Evolutionary conservation across 2,329 filamentous ascomycete genomes (phyloP).

Genomic region (Trichoderma simmonsii): DNA sequence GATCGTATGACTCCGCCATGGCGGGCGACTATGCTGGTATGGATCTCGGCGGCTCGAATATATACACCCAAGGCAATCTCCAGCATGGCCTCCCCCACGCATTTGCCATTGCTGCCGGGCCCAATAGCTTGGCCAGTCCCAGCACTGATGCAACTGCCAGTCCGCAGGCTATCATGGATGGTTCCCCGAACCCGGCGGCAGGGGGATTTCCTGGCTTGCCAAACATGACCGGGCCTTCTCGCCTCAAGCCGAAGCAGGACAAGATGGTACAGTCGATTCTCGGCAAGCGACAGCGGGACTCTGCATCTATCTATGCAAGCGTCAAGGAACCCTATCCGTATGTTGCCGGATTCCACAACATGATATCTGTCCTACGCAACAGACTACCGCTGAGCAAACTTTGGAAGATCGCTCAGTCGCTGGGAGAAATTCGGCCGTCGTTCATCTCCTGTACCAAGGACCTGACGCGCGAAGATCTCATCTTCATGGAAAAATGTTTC

Average conservation of each 20-base stretch:
- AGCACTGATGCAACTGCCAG: constrained; percentile 62
- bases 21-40: constrained; percentile 52
- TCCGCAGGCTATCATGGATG: constrained; percentile 57
- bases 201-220: constrained; percentile 29
- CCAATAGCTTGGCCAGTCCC: constrained; percentile 60
- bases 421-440: constrained; percentile 86
- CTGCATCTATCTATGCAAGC: constrained; percentile 81
- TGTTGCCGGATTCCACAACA: constrained; percentile 82
- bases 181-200: constrained; percentile 40
- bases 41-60: constrained; percentile 46
- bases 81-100: constrained; percentile 63
- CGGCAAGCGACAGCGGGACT: constrained; percentile 64
- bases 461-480: constrained; percentile 81
- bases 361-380: constrained; percentile 75
- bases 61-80: constrained; percentile 56
- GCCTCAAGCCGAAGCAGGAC: constrained; percentile 41
- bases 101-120: constrained; percentile 61
- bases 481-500: constrained; percentile 98
- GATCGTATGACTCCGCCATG: constrained; percentile 46
- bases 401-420: constrained; percentile 77
- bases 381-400: constrained; percentile 77
- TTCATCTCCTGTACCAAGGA: constrained; percentile 90
- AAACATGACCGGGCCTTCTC: constrained; percentile 30
- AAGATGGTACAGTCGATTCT: constrained; percentile 49
- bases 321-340: constrained; percentile 93